Evolutionary conservation across 140 eudicot genomes (phyloP).

Genomic region (Senecio squalidus): DNA sequence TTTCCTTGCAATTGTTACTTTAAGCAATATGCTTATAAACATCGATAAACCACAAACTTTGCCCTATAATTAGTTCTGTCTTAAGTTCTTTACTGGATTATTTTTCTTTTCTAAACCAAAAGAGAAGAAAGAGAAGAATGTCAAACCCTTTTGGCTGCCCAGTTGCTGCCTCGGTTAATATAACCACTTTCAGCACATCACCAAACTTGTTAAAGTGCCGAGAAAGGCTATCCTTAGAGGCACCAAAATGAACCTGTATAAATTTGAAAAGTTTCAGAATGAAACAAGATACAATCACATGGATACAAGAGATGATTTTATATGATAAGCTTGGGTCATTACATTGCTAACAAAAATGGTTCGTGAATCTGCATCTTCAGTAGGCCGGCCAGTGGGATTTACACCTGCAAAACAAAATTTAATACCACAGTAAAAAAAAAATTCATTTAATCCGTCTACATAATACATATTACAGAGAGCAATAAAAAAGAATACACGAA

Average conservation of each 20-base stretch:
- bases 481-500: background rate
- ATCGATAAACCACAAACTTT: background rate
- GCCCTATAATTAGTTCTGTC: background rate
- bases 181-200: constrained; percentile 79
- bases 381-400: constrained; percentile 48
- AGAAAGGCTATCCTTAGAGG: constrained; percentile 85
- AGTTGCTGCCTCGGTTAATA: constrained; percentile 63
- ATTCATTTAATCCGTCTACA: background rate
- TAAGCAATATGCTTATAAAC: constrained; percentile 2
- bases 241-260: constrained; percentile 89
- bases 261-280: constrained; percentile 17
- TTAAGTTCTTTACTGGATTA: background rate
- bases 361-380: constrained; percentile 80
- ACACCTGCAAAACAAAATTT: constrained; percentile 37
- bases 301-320: background rate
- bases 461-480: background rate
- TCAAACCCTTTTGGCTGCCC: constrained; percentile 93
- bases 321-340: constrained; percentile 16
- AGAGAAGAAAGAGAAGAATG: background rate
- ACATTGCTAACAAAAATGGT: constrained; percentile 85
- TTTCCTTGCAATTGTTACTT: background rate
- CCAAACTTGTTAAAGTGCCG: constrained; percentile 92
- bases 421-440: background rate
- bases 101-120: background rate
- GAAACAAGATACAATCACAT: background rate